Evolutionary conservation across 2,329 filamentous ascomycete genomes (phyloP).

Genomic region (Fusarium solani-melongenae): DNA sequence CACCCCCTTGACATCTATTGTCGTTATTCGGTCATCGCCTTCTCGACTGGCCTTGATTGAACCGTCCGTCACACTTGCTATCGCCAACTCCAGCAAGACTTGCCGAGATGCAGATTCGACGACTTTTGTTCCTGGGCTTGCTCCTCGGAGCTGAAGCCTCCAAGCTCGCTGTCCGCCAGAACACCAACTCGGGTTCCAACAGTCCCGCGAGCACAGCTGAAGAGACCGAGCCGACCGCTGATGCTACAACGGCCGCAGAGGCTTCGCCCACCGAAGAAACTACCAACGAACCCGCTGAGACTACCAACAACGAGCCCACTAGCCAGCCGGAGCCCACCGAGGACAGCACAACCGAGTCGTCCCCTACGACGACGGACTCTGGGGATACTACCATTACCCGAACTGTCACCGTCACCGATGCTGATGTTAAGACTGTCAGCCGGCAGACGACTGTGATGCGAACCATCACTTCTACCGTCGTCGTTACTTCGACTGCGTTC

Average conservation of each 20-base stretch:
- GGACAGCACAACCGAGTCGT: not conserved
- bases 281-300: not conserved
- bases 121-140: constrained; percentile 39
- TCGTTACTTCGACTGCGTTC: constrained; percentile 50
- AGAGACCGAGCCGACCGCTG: constrained; percentile 12
- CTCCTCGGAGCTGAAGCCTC: constrained; percentile 40
- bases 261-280: constrained; percentile 7
- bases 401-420: constrained; percentile 48
- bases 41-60: constrained; percentile 22
- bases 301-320: not conserved
- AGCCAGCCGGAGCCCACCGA: constrained; percentile 1
- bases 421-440: constrained; percentile 42
- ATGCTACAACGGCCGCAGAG: constrained; percentile 17
- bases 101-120: constrained; percentile 40
- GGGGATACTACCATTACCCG: constrained; percentile 45
- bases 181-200: constrained; percentile 2
- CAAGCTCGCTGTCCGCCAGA: constrained; percentile 29
- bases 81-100: constrained; percentile 7
- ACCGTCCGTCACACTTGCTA: constrained; percentile 12
- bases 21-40: constrained; percentile 10
- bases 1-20: constrained; percentile 5
- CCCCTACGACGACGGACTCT: constrained; percentile 2
- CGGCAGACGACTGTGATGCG: constrained; percentile 45
- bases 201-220: not conserved
- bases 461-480: constrained; percentile 46